phyloP scores from a whole-genome alignment of 1,284 basidiomycete genomes.

The Trichosporon ovoides region DNA sequence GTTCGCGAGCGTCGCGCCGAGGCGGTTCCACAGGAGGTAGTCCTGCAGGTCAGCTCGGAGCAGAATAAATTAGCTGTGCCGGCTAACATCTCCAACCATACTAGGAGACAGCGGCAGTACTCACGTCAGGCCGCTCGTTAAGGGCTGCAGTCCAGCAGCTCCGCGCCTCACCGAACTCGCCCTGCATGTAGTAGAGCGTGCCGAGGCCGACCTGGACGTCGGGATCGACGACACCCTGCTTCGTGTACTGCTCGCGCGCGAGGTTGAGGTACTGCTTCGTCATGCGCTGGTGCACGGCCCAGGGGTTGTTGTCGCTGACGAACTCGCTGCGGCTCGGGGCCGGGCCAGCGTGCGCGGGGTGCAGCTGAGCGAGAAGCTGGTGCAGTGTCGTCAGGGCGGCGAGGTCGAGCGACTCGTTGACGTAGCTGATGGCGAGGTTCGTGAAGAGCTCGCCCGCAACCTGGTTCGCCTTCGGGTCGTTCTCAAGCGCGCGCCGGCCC shows the following conservation, averaged over 20 bases:
- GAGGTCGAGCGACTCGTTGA: conserved; percentile 89
- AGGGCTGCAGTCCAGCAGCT: conserved; percentile 90
- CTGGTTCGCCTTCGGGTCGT: conserved; percentile 58
- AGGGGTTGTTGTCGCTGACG: conserved; percentile 56
- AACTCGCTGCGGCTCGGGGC: conserved; percentile 30
- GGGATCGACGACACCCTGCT: conserved; percentile 67
- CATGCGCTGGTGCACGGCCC: conserved; percentile 77
- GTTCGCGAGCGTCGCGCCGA: conserved; percentile 93
- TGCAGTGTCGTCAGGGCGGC: conserved; percentile 83
- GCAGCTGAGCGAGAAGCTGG: conserved; percentile 74
- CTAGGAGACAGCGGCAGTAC: conserved; percentile 13
- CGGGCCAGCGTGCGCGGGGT: conserved; percentile 58
- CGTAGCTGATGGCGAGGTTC: conserved; percentile 94
- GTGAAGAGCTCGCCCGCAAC: conserved; percentile 73
- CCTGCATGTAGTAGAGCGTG: conserved; percentile 78
- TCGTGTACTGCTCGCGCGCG: conserved; percentile 68
- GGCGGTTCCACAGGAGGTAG: conserved; percentile 91
- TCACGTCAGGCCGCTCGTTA: conserved; percentile 63
- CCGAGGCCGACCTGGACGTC: conserved; percentile 93
- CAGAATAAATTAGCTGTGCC: no score
- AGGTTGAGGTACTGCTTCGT: conserved; percentile 80
- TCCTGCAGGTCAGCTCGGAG: conserved; percentile 56
- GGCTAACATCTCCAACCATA: no score
- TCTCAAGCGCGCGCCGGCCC: conserved; percentile 69
- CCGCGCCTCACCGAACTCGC: conserved; percentile 52